phyloP scores from a whole-genome alignment of 2,329 filamentous ascomycete genomes.

The Metarhizium sp. region DNA sequence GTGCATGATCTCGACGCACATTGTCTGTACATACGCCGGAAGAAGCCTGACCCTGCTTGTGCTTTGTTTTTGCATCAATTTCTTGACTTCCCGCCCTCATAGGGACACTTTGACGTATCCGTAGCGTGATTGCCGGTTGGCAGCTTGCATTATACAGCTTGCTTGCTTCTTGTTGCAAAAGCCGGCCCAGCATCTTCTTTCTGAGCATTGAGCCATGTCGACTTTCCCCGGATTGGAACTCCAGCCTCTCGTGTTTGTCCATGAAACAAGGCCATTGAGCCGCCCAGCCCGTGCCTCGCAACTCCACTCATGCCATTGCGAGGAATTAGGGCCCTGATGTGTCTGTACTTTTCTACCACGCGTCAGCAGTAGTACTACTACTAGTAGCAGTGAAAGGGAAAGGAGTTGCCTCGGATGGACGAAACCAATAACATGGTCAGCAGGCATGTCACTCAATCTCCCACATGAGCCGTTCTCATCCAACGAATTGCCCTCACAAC shows the following conservation, averaged over 20 bases:
- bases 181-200: too few species aligned
- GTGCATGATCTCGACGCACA: neutral
- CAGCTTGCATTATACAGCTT: neutral
- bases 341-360: neutral
- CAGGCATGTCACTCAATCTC: neutral
- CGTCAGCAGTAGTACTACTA: neutral
- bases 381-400: neutral
- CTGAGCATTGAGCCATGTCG: too few species aligned
- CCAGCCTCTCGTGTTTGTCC: too few species aligned
- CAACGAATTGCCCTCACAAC: neutral
- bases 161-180: neutral
- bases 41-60: conserved; percentile 2
- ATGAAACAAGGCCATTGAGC: too few species aligned
- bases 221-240: too few species aligned
- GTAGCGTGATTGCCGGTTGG: neutral
- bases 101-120: neutral
- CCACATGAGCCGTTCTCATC: neutral
- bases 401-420: neutral
- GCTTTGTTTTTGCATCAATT: neutral
- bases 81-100: neutral
- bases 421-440: neutral
- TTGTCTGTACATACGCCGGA: neutral
- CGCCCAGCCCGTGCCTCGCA: too few species aligned
- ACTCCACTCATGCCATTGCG: too few species aligned
- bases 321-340: too few species aligned